Evolutionary conservation across 2,329 filamentous ascomycete genomes (phyloP).

Genomic region (Emericellopsis cladophorae): DNA sequence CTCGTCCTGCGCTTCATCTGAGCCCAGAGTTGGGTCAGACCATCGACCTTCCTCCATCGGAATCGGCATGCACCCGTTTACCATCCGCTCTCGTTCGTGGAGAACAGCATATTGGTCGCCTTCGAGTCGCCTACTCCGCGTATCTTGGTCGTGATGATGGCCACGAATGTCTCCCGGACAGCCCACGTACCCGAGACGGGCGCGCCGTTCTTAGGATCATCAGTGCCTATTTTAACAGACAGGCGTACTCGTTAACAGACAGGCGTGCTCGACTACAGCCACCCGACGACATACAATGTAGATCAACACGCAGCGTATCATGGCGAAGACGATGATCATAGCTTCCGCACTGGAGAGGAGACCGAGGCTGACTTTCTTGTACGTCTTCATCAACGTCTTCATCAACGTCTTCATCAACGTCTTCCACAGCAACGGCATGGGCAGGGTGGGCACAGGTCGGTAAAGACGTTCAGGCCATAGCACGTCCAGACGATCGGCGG

Average conservation of each 20-base stretch:
- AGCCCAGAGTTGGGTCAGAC: not conserved
- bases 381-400: slow-evolving; percentile 2
- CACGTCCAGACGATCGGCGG: slow-evolving; percentile 6
- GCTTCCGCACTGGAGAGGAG: slow-evolving; percentile 5
- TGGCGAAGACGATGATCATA: slow-evolving; percentile 6
- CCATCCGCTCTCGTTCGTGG: slow-evolving; percentile 4
- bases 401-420: slow-evolving; percentile 2
- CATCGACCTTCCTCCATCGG: not conserved
- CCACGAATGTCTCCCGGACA: slow-evolving; percentile 29
- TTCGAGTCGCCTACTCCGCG: not conserved
- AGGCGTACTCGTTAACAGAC: not conserved
- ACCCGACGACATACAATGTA: slow-evolving; percentile 13
- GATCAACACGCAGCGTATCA: slow-evolving; percentile 17
- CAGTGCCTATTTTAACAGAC: not conserved
- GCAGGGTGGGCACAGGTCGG: slow-evolving; percentile 9
- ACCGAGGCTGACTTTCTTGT: slow-evolving; percentile 4
- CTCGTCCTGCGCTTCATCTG: no score
- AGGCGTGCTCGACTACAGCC: no score
- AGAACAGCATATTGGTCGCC: slow-evolving; percentile 1
- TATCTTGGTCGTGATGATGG: slow-evolving; percentile 21
- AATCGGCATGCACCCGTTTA: not conserved
- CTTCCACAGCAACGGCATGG: slow-evolving; percentile 8
- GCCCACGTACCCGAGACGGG: slow-evolving; percentile 27
- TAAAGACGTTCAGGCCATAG: slow-evolving; percentile 7
- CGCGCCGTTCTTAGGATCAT: slow-evolving; percentile 27